Conservation (phyloP, 2,329 filamentous ascomycete species). For the Hypoxylon sp. region DNA sequence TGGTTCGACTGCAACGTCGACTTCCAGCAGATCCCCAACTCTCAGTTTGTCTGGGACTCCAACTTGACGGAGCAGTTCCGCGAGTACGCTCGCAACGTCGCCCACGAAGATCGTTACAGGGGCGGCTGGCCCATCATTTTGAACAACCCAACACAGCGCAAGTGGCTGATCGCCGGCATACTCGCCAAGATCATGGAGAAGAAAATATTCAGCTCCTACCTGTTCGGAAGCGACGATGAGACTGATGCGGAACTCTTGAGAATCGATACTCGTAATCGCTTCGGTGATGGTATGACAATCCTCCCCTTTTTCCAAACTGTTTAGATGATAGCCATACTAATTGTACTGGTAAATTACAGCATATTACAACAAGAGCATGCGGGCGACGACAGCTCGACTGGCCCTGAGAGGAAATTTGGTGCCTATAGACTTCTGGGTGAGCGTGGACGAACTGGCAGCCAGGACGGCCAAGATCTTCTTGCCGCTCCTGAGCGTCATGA, state of each 20-base stretch:
- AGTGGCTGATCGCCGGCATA: conserved; percentile 48
- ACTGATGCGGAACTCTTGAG: conserved; percentile 42
- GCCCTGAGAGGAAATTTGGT: conserved; percentile 38
- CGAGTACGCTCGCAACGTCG: conserved; percentile 46
- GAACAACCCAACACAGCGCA: conserved; percentile 40
- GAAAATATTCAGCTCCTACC: conserved; percentile 49
- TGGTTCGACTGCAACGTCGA: conserved; percentile 22
- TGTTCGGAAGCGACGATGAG: conserved; percentile 50
- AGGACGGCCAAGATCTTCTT: conserved; percentile 47
- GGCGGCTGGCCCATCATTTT: conserved; percentile 50
- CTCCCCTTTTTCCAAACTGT: too few species aligned
- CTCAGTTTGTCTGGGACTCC: conserved; percentile 37
- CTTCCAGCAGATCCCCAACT: conserved; percentile 32
- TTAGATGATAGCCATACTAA: too few species aligned
- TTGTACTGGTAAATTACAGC: too few species aligned
- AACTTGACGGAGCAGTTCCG: conserved; percentile 45
- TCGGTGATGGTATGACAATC: conserved; percentile 45
- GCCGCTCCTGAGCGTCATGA: conserved; percentile 49
- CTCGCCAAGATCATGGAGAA: conserved; percentile 50
- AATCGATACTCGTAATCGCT: too few species aligned
- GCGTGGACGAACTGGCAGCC: conserved; percentile 48
- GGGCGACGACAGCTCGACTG: conserved; percentile 42
- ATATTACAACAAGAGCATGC: too few species aligned
- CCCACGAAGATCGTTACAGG: conserved; percentile 46
- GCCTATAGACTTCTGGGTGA: conserved; percentile 48